phyloP scores from a whole-genome alignment of 768 basidiomycete genomes.

The Phylloporus sp. region DNA sequence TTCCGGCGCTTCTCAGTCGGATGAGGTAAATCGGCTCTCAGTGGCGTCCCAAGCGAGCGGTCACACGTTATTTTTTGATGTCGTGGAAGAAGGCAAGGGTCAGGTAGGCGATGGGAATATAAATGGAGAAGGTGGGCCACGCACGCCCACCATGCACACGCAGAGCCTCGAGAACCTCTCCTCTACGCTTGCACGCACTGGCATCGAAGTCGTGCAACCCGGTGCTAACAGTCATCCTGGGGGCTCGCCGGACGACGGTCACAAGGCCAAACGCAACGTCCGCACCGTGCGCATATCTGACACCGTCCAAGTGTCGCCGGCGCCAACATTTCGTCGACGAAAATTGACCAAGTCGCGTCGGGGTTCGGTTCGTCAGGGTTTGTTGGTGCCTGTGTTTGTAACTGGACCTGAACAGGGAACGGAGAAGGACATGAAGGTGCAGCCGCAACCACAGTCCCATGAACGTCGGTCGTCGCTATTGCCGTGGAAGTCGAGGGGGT shows the following conservation, averaged over 20 bases:
- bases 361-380: background rate
- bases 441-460: background rate
- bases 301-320: constrained; percentile 17
- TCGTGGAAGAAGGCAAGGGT: constrained; percentile 2
- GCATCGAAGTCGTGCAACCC: constrained; percentile 9
- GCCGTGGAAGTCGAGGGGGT: constrained; percentile 20
- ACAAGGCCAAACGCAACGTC: constrained; percentile 17
- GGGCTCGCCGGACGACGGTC: background rate
- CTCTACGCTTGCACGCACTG: constrained; percentile 18
- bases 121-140: background rate
- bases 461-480: constrained; percentile 20
- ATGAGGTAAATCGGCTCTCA: constrained; percentile 20
- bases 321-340: constrained; percentile 13
- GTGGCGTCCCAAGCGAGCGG: constrained; percentile 22
- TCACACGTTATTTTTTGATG: constrained; percentile 25
- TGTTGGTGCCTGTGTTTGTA: background rate
- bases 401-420: background rate
- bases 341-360: constrained; percentile 23
- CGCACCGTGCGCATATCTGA: constrained; percentile 25
- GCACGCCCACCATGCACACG: constrained; percentile 8
- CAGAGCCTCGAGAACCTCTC: constrained; percentile 24
- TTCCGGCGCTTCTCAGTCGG: constrained; percentile 10
- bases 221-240: background rate
- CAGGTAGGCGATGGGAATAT: background rate
- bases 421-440: background rate